Base-by-base conservation (phyloP, 768 basidiomycete species). In the Rhodotorula kratochvilovae region DNA sequence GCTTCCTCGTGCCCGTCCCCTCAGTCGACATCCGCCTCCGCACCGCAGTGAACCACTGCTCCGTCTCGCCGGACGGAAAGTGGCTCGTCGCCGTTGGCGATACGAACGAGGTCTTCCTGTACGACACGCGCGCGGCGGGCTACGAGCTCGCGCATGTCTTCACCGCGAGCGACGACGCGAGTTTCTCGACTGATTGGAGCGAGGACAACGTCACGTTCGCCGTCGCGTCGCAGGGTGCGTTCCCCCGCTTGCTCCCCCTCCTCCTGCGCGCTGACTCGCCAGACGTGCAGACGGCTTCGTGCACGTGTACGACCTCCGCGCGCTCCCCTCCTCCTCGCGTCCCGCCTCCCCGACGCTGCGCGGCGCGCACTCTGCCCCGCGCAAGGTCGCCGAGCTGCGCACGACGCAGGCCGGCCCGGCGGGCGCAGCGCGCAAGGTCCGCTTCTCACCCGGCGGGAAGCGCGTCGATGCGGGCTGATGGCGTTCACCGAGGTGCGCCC, bases 71-170 rank as follows among this genome's bases (percentile, higher is more conserved):
- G 0, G 91, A 95, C 77, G 89, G 92, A 1, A 85, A 86, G 56
- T 92, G 89, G 0, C 84, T 97, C 23, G 85, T 96, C 2, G 91
- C 89, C 5, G 93, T 94, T 0, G 93, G 94, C 33, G 93, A 97
- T 79, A 92, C 92, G 17, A 86, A 88, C 55, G 88, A 91, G 67
- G 87, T 94, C 19, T 89, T 87, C 78, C 84, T 97, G 23, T 90
- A 92, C 77, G 86, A 87, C 54, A 51, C 61, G 23, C 58, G 61
- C 4, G 88, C 88, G 51, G 87, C 89, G 39, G 81, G 81, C 0
- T 81, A 81, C 55, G 33, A 55, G 12, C 60, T 60, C 31, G 58
- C 29, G 12, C 57, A 68, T 4, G 12, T 15, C 3, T 64, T 72
- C 16, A 11, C 45, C 29, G 75, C 68, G 31, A 73, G 71, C 15